Evolutionary conservation across 257 asterid species (phyloP), one percentile per base, ranked within the genome.

Genomic region (Henckelia pumila): DNA sequence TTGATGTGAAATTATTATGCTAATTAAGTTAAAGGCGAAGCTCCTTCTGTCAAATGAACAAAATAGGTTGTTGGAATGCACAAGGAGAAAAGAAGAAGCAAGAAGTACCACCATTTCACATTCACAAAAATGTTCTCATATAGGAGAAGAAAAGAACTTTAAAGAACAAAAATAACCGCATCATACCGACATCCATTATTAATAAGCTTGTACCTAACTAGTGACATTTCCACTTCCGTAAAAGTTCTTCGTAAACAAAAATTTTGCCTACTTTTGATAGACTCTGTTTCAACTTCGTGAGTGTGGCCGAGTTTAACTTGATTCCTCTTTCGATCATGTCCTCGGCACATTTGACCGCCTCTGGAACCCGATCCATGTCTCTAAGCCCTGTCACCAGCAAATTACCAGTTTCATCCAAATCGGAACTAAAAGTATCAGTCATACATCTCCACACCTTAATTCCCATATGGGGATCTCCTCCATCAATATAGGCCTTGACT

Each of bases 321-420:
- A 88, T 82, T 71, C 85, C 80, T 59, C 88, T 71, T 44, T 86
- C 89, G 19, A 88, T 86, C 83, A 88, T 86, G 63, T 82, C 91
- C 79, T 81, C 89, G 7, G 89, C 89, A 68, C 82, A 86, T 73
- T 84, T 84, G 52, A 84, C 82, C 5, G 93, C 88, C 77, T 88
- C 96, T 1, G 92, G 89, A 61, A 88, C 69, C 56, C 88, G 63
- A 65, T 74, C 76, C 79, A 77, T 65, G 61, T 78, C 84, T 25
- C 81, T 77, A 47, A 88, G 91, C 67, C 86, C 82, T 63, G 71
- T 68, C 62, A 88, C 85, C 80, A 88, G 76, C 61, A 78, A 65
- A 70, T 86, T 88, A 23, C 89, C 90, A 1, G 91, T 84, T 72
- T 86, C 93, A 55, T 86, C 93, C 91, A 88, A 82, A 76, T 82